These are phyloP conservation scores for Chamaecrista fasciculata DNA, from an alignment of 306 rosid genomes.

Conservation along the genomic window DNA sequence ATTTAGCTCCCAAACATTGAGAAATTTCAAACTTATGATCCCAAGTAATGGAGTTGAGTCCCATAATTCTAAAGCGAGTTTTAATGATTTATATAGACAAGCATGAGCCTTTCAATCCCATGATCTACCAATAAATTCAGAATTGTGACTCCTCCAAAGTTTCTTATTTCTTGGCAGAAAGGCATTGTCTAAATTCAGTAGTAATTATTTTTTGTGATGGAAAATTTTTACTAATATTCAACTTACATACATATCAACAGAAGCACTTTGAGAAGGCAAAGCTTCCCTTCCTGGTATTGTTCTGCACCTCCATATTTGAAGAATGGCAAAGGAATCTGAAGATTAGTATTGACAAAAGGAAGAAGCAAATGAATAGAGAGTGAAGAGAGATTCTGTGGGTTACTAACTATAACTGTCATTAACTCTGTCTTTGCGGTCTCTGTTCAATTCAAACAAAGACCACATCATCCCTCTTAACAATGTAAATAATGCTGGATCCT, in stretches of 20 bases:
- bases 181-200: constrained; percentile 20
- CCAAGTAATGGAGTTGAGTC: constrained; percentile 1
- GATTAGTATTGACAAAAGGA: constrained; percentile 29
- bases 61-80: neutral
- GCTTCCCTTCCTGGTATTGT: constrained; percentile 24
- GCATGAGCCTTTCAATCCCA: neutral
- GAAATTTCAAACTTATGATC: no score
- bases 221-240: constrained; percentile 31
- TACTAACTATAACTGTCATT: neutral
- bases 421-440: constrained; percentile 16
- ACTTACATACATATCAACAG: constrained; percentile 34
- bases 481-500: constrained; percentile 35
- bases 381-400: constrained; percentile 14
- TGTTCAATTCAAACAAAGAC: constrained; percentile 25
- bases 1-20: no score
- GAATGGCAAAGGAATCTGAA: constrained; percentile 20
- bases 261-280: constrained; percentile 24
- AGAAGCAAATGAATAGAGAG: no score
- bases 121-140: no score
- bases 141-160: neutral
- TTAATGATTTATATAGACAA: neutral
- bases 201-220: no score
- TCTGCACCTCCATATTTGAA: constrained; percentile 35
- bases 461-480: constrained; percentile 14
- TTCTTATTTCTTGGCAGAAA: constrained; percentile 14